phyloP scores from a whole-genome alignment of 2,329 filamentous ascomycete species.

The Fusarium sacchari region DNA sequence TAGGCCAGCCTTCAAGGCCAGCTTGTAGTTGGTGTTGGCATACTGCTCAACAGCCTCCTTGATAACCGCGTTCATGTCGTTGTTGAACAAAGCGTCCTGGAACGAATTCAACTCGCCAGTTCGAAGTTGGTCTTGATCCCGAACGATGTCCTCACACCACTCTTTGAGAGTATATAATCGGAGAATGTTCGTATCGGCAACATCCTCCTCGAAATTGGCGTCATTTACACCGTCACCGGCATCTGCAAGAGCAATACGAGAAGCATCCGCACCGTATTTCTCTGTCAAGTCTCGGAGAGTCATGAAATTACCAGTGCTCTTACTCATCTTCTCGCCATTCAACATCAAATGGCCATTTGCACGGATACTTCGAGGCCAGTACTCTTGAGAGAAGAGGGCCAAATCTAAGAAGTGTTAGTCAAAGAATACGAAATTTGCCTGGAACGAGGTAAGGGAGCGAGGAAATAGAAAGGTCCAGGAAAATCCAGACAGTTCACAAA shows the following conservation, averaged over 20 bases:
- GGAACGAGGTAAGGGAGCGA: not conserved
- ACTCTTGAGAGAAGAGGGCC: conserved; percentile 86
- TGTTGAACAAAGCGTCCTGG: conserved; percentile 90
- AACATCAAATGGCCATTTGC: conserved; percentile 93
- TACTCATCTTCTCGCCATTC: conserved; percentile 99
- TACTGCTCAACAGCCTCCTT: conserved; percentile 83
- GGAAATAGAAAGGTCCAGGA: not conserved
- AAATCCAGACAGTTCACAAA: not conserved
- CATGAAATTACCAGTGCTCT: conserved; percentile 97
- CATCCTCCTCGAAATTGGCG: conserved; percentile 96
- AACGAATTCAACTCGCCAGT: conserved; percentile 80
- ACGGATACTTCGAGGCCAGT: conserved; percentile 88
- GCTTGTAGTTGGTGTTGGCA: conserved; percentile 77
- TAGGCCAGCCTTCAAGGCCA: conserved; percentile 85
- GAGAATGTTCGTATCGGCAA: conserved; percentile 91
- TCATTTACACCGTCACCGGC: conserved; percentile 94
- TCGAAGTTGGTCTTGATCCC: conserved; percentile 75
- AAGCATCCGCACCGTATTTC: conserved; percentile 96
- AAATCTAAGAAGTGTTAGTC: conserved; percentile 58
- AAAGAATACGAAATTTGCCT: not conserved
- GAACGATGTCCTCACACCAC: conserved; percentile 89
- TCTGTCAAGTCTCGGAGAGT: conserved; percentile 85
- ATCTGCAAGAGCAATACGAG: conserved; percentile 90
- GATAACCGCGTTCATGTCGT: conserved; percentile 90
- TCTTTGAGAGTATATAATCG: conserved; percentile 83